Evolutionary conservation across 805 yeast species (phyloP), one percentile per base, ranked within the genome.

Genomic region (Metschnikowia lochheadii): DNA sequence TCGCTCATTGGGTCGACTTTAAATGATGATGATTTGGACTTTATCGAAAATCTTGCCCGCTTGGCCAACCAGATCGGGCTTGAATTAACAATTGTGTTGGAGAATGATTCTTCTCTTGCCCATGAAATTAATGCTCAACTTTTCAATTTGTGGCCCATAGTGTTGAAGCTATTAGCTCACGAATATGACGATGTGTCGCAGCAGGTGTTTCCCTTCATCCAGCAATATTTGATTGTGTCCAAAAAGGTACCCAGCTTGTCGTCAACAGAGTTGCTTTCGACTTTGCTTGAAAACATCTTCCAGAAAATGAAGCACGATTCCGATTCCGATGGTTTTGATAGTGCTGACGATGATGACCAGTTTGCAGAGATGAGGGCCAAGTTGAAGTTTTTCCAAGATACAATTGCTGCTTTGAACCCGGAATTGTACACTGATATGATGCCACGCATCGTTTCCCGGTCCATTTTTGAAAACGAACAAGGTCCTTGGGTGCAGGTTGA

Each of bases 131-230:
- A 64, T 46, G 72, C 70, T 40, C 62, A 61, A 26, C 72, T 88
- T 17, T 65, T 83, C 29, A 79, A 80, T 50, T 72, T 87, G 17
- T 80, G 89, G 74, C 97, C 97, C 20, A 73, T 83, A 31, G 73
- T 87, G 6, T 76, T 92, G 51, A 77, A 76, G 52, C 88, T 85
- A 56, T 76, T 94, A 63, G 78, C 81, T 31, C 86, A 89, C 64
- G 96, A 85, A 55, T 90, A 85, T 62, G 98, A 94, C 66, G 97
- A 94, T 57, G 85, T 92, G 13, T 82, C 95, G 1, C 75, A 79
- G 36, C 96, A 89, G 65, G 86, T 89, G 6, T 86, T 92, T 62
- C 85, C 94, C 7, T 87, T 89, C 60, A 72, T 94, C 42, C 81
- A 87, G 36, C 87, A 83, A 47, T 90, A 84, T 63, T 72, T 94